phyloP scores from a whole-genome alignment of 768 basidiomycete genomes.

The Rhizopogon vinicolor region DNA sequence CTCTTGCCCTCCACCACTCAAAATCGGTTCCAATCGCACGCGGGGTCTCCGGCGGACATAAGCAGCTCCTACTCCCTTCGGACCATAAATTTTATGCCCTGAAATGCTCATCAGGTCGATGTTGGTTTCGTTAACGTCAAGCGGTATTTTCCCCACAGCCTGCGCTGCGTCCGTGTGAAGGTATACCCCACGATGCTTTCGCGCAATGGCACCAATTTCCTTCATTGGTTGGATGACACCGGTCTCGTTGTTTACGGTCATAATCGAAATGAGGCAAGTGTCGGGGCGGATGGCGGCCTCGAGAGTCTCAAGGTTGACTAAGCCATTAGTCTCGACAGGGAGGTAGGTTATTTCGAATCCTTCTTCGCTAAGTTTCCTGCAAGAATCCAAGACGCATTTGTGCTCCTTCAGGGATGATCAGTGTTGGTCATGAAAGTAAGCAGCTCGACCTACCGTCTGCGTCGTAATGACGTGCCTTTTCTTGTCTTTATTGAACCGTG shows the following conservation, averaged over 20 bases:
- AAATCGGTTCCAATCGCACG: conserved; percentile 90
- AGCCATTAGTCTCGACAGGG: conserved; percentile 85
- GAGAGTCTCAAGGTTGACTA: conserved; percentile 74
- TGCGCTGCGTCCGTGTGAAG: conserved; percentile 99
- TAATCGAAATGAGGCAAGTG: conserved; percentile 92
- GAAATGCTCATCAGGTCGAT: conserved; percentile 95
- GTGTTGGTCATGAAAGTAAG: neutral
- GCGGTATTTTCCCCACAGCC: conserved; percentile 83
- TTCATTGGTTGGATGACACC: conserved; percentile 97
- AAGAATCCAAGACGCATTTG: conserved; percentile 98
- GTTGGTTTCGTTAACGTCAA: conserved; percentile 94
- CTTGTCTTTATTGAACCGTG: conserved; percentile 91
- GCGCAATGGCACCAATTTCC: conserved; percentile 85
- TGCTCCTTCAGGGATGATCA: conserved; percentile 64
- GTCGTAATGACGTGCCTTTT: conserved; percentile 92
- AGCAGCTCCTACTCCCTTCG: conserved; percentile 92
- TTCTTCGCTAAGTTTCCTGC: conserved; percentile 91
- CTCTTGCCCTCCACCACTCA: conserved; percentile 97
- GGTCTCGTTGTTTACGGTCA: conserved; percentile 99
- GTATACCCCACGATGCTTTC: conserved; percentile 85
- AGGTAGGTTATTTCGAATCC: conserved; percentile 98
- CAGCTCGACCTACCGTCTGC: conserved; percentile 65
- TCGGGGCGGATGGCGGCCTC: conserved; percentile 89
- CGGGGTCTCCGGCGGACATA: conserved; percentile 92
- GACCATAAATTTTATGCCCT: conserved; percentile 97